Evolutionary conservation across 2,329 filamentous ascomycete species (phyloP).

Genomic region (Apiospora marii): DNA sequence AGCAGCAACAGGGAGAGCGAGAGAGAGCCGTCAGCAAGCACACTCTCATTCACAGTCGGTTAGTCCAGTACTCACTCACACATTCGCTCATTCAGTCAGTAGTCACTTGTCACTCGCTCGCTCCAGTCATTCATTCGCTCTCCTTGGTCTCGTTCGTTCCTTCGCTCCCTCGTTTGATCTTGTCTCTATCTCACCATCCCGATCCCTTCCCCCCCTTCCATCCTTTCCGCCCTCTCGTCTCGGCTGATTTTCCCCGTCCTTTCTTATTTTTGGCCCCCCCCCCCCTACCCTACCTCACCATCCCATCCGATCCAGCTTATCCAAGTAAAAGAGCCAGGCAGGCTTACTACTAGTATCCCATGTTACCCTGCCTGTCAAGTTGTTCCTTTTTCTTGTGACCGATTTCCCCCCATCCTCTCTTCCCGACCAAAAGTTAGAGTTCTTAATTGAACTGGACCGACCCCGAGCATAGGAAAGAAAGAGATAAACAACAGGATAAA

Average conservation of each 20-base stretch:
- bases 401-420: not conserved
- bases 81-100: not conserved
- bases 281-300: not conserved
- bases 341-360: conserved; percentile 15
- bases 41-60: not conserved
- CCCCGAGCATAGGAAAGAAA: not conserved
- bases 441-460: conserved; percentile 13
- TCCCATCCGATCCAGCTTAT: not conserved
- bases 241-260: conserved; percentile 14
- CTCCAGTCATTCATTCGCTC: not conserved
- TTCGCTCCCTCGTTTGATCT: conserved; percentile 10
- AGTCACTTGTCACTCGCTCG: not conserved
- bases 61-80: not conserved
- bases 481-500: not conserved
- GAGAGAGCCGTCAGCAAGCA: not conserved
- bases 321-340: conserved; percentile 13
- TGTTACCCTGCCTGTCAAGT: conserved; percentile 12
- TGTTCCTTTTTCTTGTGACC: conserved; percentile 19
- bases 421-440: conserved; percentile 12
- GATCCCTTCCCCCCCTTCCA: not conserved
- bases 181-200: not conserved
- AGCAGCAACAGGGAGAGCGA: not conserved
- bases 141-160: not conserved
- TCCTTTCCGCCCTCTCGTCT: not conserved
- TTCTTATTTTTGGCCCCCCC: not conserved